phyloP scores from a whole-genome alignment of 192 early-diverging fungal genomes.

The Coemansia sp. region DNA sequence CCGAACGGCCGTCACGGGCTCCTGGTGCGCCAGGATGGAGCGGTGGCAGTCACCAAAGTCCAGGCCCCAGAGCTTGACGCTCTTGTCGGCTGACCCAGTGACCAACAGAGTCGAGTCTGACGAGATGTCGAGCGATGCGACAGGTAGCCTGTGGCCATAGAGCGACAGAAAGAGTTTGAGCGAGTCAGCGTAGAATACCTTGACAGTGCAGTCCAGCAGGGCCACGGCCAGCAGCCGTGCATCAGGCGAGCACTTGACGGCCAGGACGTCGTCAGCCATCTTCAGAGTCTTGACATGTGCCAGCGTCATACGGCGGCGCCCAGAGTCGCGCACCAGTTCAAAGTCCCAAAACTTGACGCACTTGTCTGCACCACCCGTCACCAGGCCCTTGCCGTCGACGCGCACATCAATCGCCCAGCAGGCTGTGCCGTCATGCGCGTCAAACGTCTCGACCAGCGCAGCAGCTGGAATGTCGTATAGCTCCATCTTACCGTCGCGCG shows the following conservation, averaged over 20 bases:
- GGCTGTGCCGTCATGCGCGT: constrained; percentile 83
- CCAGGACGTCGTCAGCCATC: constrained; percentile 92
- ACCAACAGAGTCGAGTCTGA: constrained; percentile 87
- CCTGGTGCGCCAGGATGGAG: constrained; percentile 90
- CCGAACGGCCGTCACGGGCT: constrained; percentile 80
- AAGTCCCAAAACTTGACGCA: constrained; percentile 98
- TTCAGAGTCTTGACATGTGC: constrained; percentile 87
- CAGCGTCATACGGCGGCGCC: constrained; percentile 67
- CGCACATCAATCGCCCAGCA: constrained; percentile 84
- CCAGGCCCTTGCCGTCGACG: constrained; percentile 83
- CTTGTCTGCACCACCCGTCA: constrained; percentile 91
- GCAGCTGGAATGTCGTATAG: constrained; percentile 87
- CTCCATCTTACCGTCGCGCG: constrained; percentile 85
- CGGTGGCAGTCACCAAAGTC: constrained; percentile 99
- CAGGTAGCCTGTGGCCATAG: constrained; percentile 97
- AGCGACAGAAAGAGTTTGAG: constrained; percentile 96
- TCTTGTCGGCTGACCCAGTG: constrained; percentile 96
- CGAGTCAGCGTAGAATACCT: constrained; percentile 93
- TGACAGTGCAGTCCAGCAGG: constrained; percentile 92
- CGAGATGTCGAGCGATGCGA: constrained; percentile 98
- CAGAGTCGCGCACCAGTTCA: constrained; percentile 62
- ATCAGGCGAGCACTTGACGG: constrained; percentile 79
- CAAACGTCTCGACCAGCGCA: constrained; percentile 77
- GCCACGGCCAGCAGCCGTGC: constrained; percentile 85
- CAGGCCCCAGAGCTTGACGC: constrained; percentile 96